Evolutionary conservation across 2,329 filamentous ascomycete species (phyloP), one percentile per base, ranked within the genome.

Genomic region (Colletotrichum gigasporum): DNA sequence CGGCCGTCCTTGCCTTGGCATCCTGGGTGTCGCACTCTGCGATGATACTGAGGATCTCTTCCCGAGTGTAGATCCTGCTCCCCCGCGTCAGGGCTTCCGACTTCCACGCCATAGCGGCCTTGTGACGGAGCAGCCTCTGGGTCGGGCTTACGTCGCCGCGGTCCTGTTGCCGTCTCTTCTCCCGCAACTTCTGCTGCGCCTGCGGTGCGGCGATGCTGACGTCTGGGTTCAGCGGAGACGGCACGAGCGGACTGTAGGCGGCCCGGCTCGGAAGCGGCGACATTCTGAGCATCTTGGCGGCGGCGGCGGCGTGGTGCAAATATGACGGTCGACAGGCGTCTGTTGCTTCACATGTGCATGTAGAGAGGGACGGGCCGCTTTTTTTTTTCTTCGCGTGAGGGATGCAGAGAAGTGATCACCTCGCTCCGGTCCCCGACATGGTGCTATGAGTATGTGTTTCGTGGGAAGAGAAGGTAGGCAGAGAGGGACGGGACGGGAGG

Each of bases 101-200:
- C 16, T 71, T 74, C 78, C 79, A 81, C 5, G 79, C 80, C 55
- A 73, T 72, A 5, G 76, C 78, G 2, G 79, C 81, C 66, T 81
- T 82, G 59, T 76, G 72, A 26, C 80, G 74, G 60, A 82, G 75
- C 16, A 82, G 69, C 28, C 72, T 72, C 67, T 82, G 73, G 1
- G 78, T 76, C 20, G 80, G 79, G 61, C 80, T 81, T 54, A 75
- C 68, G 20, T 71, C 70, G 37, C 65, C 64, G 24, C 55, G 54
- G 42, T 35, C 28, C 52, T 70, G 68, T 53, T 65, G 47, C 37
- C 59, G 51, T 11, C 63, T 59, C 54, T 56, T 67, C 28, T 57
- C 63, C 28, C 53, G 67, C 57, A 41, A 66, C 64, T 14, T 69
- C 45, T 50, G 67, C 65, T 34, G 66, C 51, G 48, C 66, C 35